phyloP scores from a whole-genome alignment of 176 grass and related monocot species.

The Olyra latifolia region DNA sequence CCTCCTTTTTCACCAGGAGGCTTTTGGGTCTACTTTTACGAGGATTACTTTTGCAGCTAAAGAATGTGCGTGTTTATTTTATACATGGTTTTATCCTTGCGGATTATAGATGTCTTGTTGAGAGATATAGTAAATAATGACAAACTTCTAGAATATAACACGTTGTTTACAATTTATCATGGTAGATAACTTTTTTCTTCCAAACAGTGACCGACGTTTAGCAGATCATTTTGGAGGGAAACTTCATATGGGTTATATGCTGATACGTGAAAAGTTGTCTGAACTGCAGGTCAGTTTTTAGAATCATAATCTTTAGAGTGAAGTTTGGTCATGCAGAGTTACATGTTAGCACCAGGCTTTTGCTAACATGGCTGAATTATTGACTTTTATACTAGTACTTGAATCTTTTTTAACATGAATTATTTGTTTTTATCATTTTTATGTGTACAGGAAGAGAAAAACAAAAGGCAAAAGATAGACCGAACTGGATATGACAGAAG shows the following conservation, averaged over 20 bases:
- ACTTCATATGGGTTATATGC: slow-evolving; percentile 96
- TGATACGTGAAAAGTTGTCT: slow-evolving; percentile 75
- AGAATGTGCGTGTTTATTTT: slow-evolving; percentile 78
- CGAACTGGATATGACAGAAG: slow-evolving; percentile 59
- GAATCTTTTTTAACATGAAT: slow-evolving; percentile 8
- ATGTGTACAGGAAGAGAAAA: slow-evolving; percentile 75
- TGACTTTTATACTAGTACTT: slow-evolving; percentile 21
- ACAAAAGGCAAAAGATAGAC: slow-evolving; percentile 69
- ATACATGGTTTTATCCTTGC: slow-evolving; percentile 37
- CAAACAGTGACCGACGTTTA: slow-evolving; percentile 84
- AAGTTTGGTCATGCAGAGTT: slow-evolving; percentile 10
- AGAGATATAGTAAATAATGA: slow-evolving; percentile 28
- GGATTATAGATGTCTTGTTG: slow-evolving; percentile 32
- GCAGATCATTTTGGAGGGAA: slow-evolving; percentile 99
- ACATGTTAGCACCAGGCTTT: slow-evolving; percentile 32
- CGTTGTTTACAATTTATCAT: not conserved
- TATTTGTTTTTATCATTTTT: slow-evolving; percentile 40
- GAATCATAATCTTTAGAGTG: not conserved
- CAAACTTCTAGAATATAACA: not conserved
- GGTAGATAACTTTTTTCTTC: slow-evolving; percentile 24
- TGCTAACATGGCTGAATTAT: slow-evolving; percentile 27
- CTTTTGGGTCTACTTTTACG: slow-evolving; percentile 78
- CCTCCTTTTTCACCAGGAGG: slow-evolving; percentile 79
- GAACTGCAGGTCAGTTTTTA: slow-evolving; percentile 65
- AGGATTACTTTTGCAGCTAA: slow-evolving; percentile 93